phyloP scores from a whole-genome alignment of 1,139 yeast genomes.

The Taphrina pruni region DNA sequence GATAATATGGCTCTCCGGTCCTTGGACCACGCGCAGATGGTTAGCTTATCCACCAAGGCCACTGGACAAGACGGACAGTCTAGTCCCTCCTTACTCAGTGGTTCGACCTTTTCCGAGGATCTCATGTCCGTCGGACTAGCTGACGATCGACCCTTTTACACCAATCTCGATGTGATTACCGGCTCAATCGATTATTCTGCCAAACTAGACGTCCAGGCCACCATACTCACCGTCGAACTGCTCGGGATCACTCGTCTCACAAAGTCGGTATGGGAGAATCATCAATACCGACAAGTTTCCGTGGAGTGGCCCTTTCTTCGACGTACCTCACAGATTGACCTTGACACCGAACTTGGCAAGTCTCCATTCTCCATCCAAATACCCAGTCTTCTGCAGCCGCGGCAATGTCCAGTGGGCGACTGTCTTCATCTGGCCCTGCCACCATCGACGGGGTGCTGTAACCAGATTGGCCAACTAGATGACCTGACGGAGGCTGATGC shows the following conservation, averaged over 20 bases:
- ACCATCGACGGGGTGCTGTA: neutral
- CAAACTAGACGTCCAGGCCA: neutral
- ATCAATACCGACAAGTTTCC: neutral
- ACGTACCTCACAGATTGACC: conserved; percentile 2
- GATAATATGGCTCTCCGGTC: neutral
- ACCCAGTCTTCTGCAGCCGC: conserved; percentile 31
- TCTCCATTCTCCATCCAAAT: conserved; percentile 26
- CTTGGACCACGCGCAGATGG: neutral
- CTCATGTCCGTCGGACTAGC: neutral
- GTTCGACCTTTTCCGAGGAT: conserved; percentile 9
- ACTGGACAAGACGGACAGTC: neutral
- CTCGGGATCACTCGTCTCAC: conserved; percentile 26
- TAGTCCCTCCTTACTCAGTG: conserved; percentile 1
- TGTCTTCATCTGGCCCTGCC: conserved; percentile 21
- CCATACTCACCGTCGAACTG: conserved; percentile 8
- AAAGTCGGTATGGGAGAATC: neutral
- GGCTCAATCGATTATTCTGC: conserved; percentile 12
- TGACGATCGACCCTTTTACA: conserved; percentile 2
- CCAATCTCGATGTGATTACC: conserved; percentile 8
- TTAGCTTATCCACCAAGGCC: too few relatives aligned
- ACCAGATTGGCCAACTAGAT: neutral
- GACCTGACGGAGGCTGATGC: conserved; percentile 11
- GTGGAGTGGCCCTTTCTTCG: conserved; percentile 29
- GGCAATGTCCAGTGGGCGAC: conserved; percentile 34
- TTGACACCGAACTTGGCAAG: neutral